Evolutionary conservation across 192 early-diverging fungal species (phyloP), one percentile per base, ranked within the genome.

Genomic region (Coemansia asiatica): DNA sequence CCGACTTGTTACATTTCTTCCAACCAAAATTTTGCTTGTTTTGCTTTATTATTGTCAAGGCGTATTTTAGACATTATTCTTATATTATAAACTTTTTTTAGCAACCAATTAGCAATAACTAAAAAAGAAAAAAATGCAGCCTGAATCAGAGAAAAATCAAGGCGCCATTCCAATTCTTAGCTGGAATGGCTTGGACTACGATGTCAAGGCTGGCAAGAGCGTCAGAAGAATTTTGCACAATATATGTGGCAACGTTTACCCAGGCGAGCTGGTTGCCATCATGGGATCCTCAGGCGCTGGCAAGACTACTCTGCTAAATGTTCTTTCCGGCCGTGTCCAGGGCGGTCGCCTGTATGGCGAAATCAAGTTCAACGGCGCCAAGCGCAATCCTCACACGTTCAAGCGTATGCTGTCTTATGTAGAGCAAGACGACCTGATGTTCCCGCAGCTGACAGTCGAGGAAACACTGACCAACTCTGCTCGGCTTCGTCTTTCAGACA

Each of bases 261-360:
- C 88, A 8, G 89, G 88, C 19, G 81, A 88, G 18, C 72, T 92
- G 66, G 76, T 89, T 49, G 91, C 90, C 1, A 88, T 96, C 26
- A 44, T 44, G 40, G 40, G 40, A 2, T 44, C 40, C 1, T 44
- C 40, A 5, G 50, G 50, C 19, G 50, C 92, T 12, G 94, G 92
- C 40, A 94, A 92, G 81, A 86, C 90, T 10, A 91, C 87, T 6
- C 66, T 92, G 31, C 72, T 95, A 19, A 88, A 90, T 72, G 79
- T 89, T n/a, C 66, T 91, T 38, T 87, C 86, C 22, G 85, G 84
- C 6, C 86, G 87, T 29, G 64, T 76, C 26, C 77, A 76, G 53
- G 75, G 68, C 18, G 83, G 83, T 38, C 60, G 69, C 19, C 64
- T 84, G 22, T 74, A 72, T 0, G 83, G 85, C 9, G 60, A 64